phyloP scores from a whole-genome alignment of 257 asterid genomes.

The Solanum appendiculatum region DNA sequence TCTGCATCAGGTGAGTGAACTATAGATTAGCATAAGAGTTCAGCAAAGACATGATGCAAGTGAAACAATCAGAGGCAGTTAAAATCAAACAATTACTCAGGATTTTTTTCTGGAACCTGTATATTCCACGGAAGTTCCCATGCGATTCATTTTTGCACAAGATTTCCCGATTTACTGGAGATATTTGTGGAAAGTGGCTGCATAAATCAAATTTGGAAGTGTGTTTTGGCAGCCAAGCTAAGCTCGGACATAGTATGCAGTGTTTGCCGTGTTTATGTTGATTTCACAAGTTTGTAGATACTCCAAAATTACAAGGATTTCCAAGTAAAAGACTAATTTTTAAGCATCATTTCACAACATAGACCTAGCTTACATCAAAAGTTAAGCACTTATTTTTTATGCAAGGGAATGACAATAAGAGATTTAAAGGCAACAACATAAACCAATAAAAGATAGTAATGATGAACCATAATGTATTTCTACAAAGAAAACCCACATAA shows the following conservation, averaged over 20 bases:
- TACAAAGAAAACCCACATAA: neutral
- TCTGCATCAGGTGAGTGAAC: constrained; percentile 38
- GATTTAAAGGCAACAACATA: neutral
- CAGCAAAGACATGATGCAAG: neutral
- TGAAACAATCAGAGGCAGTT: neutral
- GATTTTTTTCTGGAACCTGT: neutral
- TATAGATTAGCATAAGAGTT: neutral
- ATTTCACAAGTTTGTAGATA: neutral
- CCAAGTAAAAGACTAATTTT: neutral
- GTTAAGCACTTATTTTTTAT: neutral
- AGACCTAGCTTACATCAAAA: neutral
- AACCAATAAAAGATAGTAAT: neutral
- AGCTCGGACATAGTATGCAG: neutral
- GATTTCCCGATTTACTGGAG: neutral
- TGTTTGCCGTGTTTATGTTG: neutral
- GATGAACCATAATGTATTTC: neutral
- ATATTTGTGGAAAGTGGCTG: neutral
- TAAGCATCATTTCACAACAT: neutral
- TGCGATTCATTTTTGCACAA: neutral
- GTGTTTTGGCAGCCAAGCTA: neutral
- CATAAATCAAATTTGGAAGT: neutral
- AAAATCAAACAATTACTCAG: neutral
- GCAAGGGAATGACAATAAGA: neutral
- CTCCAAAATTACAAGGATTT: neutral
- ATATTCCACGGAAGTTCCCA: neutral